A percentile compares a stretch with the other conserved stretches of the same genome.
Conservation (phyloP, 2,329 filamentous ascomycete genomes). For the Epichloe hybrida region DNA sequence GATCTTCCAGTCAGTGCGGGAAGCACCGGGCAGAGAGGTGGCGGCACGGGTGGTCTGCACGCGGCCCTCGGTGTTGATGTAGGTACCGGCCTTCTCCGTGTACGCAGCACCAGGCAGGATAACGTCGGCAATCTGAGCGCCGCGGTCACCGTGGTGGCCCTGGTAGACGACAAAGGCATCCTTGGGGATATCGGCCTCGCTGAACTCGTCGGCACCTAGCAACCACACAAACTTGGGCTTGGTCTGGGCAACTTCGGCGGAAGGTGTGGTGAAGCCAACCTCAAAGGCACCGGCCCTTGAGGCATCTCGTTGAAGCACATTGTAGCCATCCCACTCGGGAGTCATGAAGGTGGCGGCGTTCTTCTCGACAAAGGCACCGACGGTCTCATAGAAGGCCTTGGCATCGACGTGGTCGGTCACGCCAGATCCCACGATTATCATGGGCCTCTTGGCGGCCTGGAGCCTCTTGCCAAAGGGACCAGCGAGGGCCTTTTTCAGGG, state of each 20-base stretch:
- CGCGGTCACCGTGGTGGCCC: conserved; percentile 90
- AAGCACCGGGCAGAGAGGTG: conserved; percentile 75
- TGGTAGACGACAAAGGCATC: conserved; percentile 96
- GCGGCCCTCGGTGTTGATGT: conserved; percentile 94
- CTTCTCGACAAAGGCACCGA: conserved; percentile 88
- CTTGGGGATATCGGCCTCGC: conserved; percentile 76
- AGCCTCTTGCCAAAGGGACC: conserved; percentile 92
- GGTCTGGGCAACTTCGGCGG: conserved; percentile 64
- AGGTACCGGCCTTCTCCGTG: conserved; percentile 92
- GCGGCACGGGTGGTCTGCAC: conserved; percentile 89
- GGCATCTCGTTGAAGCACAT: conserved; percentile 85
- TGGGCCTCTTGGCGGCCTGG: conserved; percentile 72
- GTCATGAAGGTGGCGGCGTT: conserved; percentile 79
- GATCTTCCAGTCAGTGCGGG: conserved; percentile 98
- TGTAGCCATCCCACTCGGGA: conserved; percentile 92
- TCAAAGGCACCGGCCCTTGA: conserved; percentile 90
- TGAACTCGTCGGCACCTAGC: conserved; percentile 85
- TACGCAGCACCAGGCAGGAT: conserved; percentile 90
- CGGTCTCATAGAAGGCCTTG: conserved; percentile 83
- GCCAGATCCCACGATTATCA: conserved; percentile 92
- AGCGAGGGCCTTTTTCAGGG: conserved; percentile 72
- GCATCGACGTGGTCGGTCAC: conserved; percentile 84
- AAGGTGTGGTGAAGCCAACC: conserved; percentile 85
- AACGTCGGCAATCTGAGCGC: conserved; percentile 84
- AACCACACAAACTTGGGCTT: conserved; percentile 95